Base-by-base conservation (phyloP, 306 rosid species). In the Acacia acuminata region DNA sequence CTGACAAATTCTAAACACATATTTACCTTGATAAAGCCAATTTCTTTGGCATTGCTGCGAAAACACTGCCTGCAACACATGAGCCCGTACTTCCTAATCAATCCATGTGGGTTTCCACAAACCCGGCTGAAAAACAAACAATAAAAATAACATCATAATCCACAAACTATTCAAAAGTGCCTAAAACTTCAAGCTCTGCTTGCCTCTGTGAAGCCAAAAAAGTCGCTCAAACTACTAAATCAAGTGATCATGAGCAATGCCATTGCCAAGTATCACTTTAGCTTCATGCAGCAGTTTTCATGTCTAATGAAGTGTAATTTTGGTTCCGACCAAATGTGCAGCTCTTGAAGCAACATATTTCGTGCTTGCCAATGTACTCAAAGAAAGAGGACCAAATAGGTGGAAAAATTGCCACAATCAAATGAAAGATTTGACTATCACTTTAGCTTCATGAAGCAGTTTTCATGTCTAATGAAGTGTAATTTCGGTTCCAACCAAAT, bases 11-110 rank as follows among this genome's bases (percentile, higher is more conserved):
- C 4, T 7, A 45, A 2, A 17, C 5, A 3, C 2, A 71, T 5
- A 5, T 38, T 61, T 69, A 88, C 98, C 99, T 96, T 96, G 1
- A 96, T 92, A 90, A 96, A 96, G 58, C 99, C 97, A 75, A 96
- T 96, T 83, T 96, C 97, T 91, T 96, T 96, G 90, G 99, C 98
- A 8, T 96, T 93, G 91, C 98, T 93, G 2, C 96, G 94, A 91
- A 96, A 96, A 90, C 99, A 96, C 74, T 93, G 98, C 87, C 98
- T 93, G 92, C 99, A 96, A 66, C 99, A 96, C 94, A 89, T 96
- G 22, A 96, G 93, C 12, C 98, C 97, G 12, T 92, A 93, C 92
- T 96, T 96, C 89, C 99, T 81, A 79, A 96, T 93, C 88, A 96
- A 80, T 4, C 96, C 98, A 73, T 96, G 99, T 1, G 98, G 91